These are phyloP conservation scores for Penicillium sp. DNA, from an alignment of 2,329 filamentous ascomycete species.

Conservation along the genomic window DNA sequence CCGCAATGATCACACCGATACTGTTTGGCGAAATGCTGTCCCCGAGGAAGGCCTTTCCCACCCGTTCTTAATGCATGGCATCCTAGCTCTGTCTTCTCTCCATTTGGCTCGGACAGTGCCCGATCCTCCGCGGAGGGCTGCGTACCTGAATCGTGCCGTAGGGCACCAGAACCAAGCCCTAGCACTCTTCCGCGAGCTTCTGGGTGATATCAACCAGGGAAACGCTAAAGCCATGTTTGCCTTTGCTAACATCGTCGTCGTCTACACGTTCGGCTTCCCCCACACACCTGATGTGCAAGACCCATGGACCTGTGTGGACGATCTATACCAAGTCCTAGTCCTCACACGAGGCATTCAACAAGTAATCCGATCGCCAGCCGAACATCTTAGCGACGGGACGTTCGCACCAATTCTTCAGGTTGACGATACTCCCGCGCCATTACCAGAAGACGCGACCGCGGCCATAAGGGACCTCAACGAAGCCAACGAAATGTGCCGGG, in stretches of 20 bases:
- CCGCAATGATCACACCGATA: constrained; percentile 28
- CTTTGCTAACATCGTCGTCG: constrained; percentile 34
- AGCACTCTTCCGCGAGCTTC: constrained; percentile 31
- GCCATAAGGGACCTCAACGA: constrained; percentile 24
- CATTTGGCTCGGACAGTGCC: constrained; percentile 32
- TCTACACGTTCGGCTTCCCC: constrained; percentile 38
- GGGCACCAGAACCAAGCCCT: constrained; percentile 34
- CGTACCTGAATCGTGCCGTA: constrained; percentile 35
- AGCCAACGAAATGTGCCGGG: constrained; percentile 24
- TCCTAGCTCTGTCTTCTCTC: constrained; percentile 33
- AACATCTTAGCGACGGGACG: constrained; percentile 22
- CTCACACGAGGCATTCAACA: constrained; percentile 34
- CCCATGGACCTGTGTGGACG: constrained; percentile 28
- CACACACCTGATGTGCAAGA: constrained; percentile 25
- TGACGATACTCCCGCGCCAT: constrained; percentile 17
- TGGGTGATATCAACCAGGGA: constrained; percentile 29
- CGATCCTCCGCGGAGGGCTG: constrained; percentile 17
- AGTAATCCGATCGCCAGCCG: constrained; percentile 26
- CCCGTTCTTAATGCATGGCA: constrained; percentile 36
- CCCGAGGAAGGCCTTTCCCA: constrained; percentile 33
- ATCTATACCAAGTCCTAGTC: constrained; percentile 32
- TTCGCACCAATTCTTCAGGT: constrained; percentile 29
- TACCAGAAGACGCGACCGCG: constrained; percentile 20
- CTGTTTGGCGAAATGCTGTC: constrained; percentile 31
- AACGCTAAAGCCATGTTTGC: constrained; percentile 42